Base-by-base conservation (phyloP, 2,329 filamentous ascomycete genomes). In the Pleoardoris graminearum region DNA sequence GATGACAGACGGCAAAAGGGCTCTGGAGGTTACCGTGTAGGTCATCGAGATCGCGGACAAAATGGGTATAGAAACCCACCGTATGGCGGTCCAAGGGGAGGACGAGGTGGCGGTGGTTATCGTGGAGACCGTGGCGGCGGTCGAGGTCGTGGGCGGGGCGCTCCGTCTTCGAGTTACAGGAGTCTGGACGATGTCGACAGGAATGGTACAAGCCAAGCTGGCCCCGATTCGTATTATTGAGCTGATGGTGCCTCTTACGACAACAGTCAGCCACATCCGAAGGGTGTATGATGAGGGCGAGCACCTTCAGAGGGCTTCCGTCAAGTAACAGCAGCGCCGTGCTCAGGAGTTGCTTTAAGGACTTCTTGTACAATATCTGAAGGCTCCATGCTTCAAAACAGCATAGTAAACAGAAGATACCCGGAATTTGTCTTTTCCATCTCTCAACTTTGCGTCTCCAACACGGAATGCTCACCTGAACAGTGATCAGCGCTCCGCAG, bases 31-130 rank as follows among this genome's bases (percentile, higher is more conserved):
- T 71, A 73, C 44, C 67, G 69, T 37, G 69, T 70, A 10, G 69
- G 69, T 21, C 70, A 70, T 43, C 66, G 59, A 23, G 58, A 68
- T 30, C 69, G 70, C 35, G 69, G 65, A 8, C 66, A 68, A 32
- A 66, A 68, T 17, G 54, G 51, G 21, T 58, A 63, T 47, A 60
- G 62, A 49, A 67, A 68, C 46, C 57, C 65, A n/a, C 55, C 64
- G n/a, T 68, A 71, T 52, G 65, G 68, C 10, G 42, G 48, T 12
- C 39, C 47, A 25, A 58, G 68, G 51, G 65, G 67, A 47, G 65
- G 69, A 6, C 68, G 75, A 33, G 76, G 79, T 12, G 76, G 69
- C 22, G 80, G 80, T 35, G 79, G 79, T 16, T 52, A 71, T 39
- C 65, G 69, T 6, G 63, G 71, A 46, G 77, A 70, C 50, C 64